Base-by-base conservation (phyloP, 2,329 filamentous ascomycete genomes). In the Ophiostoma pallidulum region DNA sequence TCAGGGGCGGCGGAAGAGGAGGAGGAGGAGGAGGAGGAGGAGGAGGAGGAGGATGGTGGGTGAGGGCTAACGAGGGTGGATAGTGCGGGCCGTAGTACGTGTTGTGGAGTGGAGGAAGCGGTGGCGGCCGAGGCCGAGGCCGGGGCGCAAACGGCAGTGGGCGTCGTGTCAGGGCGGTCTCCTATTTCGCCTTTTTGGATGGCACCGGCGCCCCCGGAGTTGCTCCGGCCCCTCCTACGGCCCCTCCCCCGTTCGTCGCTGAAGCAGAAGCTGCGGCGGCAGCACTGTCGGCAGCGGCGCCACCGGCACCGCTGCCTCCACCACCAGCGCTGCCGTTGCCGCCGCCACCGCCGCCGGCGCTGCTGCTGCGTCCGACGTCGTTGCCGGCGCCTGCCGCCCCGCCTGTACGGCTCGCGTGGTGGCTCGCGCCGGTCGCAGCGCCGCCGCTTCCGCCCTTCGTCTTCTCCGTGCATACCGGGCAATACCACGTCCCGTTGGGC, bases 401-500 rank as follows among this genome's bases (percentile, higher is more conserved):
- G 18, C 16, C 28, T 31, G n/a, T n/a, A n/a, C 13, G 20, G 4
- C 14, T 14, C 16, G 43, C 16, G 31, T 28, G 24, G 24, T 16
- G 13, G 7, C 16, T 10, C 6, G 14, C 13, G 13, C 18, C 44
- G 32, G 29, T 40, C 36, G 37, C 32, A 13, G 9, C 24, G 36
- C 40, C 28, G 53, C 58, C 69, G 66, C 60, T 70, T 41, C 42
- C 18, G 32, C 74, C 55, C 28, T 51, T 68, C 58, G 72, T 66
- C 56, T 70, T 73, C 53, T 75, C 71, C 14, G 70, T 71, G 53
- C 80, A 84, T 6, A 73, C 68, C 3, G 80, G 79, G 56, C 80
- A 84, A 60, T 76, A 83, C 80, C 80, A 84, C 20, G 72, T 80
- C 28, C 80, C 80, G 48, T 76, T 77, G 8, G 80, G 80, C 60